These are phyloP conservation scores for Typha latifolia DNA, from an alignment of 176 grass and related monocot genomes.

Conservation along the genomic window DNA sequence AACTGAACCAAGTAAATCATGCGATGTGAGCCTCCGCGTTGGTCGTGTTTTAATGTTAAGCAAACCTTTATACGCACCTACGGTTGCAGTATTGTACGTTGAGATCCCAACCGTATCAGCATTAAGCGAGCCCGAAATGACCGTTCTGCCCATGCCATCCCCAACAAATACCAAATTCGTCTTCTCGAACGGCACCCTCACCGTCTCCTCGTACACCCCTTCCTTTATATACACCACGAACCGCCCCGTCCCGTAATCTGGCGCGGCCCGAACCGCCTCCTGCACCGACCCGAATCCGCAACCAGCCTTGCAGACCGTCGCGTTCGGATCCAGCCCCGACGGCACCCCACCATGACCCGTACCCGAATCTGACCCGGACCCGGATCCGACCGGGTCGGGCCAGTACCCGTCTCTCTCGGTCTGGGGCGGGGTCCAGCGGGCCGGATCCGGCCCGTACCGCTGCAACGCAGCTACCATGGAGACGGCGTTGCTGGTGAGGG, in stretches of 20 bases:
- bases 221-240: conserved; percentile 71
- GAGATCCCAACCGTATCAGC: conserved; percentile 59
- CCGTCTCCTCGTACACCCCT: conserved; percentile 78
- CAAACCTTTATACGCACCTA: conserved; percentile 40
- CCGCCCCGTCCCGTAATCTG: conserved; percentile 19
- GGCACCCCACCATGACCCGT: conserved; percentile 34
- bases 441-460: conserved; percentile 54
- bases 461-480: conserved; percentile 68
- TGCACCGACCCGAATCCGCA: conserved; percentile 32
- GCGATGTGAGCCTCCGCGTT: no score
- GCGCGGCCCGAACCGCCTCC: conserved; percentile 57
- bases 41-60: no score
- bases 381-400: conserved; percentile 16
- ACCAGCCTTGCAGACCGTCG: conserved; percentile 32
- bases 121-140: conserved; percentile 75
- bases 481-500: conserved; percentile 56
- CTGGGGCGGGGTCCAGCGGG: conserved; percentile 59
- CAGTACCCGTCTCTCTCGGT: conserved; percentile 92
- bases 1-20: no score
- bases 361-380: neutral
- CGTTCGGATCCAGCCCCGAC: conserved; percentile 19
- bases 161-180: conserved; percentile 62
- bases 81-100: conserved; percentile 81
- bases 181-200: conserved; percentile 67
- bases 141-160: conserved; percentile 71